These are phyloP conservation scores for Boeremia lycopersici DNA, from an alignment of 2,329 filamentous ascomycete genomes.

Conservation along the genomic window DNA sequence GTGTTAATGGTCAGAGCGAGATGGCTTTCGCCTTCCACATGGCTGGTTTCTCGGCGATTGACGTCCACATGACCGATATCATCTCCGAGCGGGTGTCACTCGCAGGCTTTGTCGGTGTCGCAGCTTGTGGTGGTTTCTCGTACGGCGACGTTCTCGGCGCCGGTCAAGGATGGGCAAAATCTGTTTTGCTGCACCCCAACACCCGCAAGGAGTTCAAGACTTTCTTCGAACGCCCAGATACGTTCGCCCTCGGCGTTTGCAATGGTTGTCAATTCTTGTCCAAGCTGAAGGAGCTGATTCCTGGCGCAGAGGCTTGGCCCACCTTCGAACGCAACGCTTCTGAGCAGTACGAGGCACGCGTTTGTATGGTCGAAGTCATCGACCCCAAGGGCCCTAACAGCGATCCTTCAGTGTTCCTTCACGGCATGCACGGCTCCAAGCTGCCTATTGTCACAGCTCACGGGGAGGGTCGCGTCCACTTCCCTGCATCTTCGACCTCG, in stretches of 20 bases:
- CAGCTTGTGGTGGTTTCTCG: slow-evolving; percentile 95
- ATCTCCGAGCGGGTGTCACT: slow-evolving; percentile 81
- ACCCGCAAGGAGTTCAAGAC: slow-evolving; percentile 77
- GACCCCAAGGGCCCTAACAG: slow-evolving; percentile 57
- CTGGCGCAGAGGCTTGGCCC: slow-evolving; percentile 81
- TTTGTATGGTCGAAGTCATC: slow-evolving; percentile 81
- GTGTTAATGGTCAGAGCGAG: slow-evolving; percentile 94
- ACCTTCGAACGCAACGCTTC: slow-evolving; percentile 83
- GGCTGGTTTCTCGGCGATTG: slow-evolving; percentile 88
- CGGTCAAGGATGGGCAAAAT: slow-evolving; percentile 96
- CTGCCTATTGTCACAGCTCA: slow-evolving; percentile 89
- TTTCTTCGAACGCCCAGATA: slow-evolving; percentile 88
- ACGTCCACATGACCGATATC: slow-evolving; percentile 95
- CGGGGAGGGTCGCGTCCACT: slow-evolving; percentile 81
- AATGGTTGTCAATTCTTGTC: slow-evolving; percentile 97
- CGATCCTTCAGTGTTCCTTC: slow-evolving; percentile 77
- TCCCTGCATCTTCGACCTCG: slow-evolving; percentile 48
- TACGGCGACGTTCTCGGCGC: slow-evolving; percentile 92
- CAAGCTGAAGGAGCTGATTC: slow-evolving; percentile 81
- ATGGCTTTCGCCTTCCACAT: slow-evolving; percentile 96
- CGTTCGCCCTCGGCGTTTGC: slow-evolving; percentile 92
- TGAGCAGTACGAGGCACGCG: slow-evolving; percentile 88
- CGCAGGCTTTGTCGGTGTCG: slow-evolving; percentile 82
- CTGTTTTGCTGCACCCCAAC: slow-evolving; percentile 80
- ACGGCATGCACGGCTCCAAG: slow-evolving; percentile 82